Evolutionary conservation across 1,139 yeast species (phyloP), one percentile per base, ranked within the genome.

Genomic region (Saccharomyces hybrid): DNA sequence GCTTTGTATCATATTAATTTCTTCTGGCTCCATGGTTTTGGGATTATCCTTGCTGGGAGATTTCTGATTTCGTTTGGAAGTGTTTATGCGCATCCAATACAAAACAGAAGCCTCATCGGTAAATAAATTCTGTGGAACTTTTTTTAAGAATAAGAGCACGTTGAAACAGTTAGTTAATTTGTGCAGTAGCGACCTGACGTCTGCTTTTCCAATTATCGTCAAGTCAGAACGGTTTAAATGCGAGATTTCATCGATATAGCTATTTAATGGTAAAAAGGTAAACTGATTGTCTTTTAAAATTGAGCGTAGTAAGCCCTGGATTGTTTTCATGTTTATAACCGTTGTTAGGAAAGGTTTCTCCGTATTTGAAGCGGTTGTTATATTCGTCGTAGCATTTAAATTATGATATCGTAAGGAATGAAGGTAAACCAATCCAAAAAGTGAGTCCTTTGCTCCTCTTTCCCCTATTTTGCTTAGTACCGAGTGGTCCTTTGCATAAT

Each of bases 1-100:
- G 32, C 75, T 75, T 51, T 78, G 81, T 49, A 83, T 81, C 49
- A 83, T 86, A 16, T 74, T 70, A 31, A 77, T 67, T 53, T 76
- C 78, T 53, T 78, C 81, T 1, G 73, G 73, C 46, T 70, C 70
- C 7, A 71, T 29, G 3, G 25, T 14, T 41, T 46, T 52, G 11
- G 32, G 34, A 25, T 57, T 53, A 11, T 57, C 46, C 14, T 32
- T 32, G 14, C 38, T 32, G 38, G 38, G 38, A 5, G 38, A 34
- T 51, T 51, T 25, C 46, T n/a, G 31, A 52, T 54, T 41, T 59
- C 54, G 47, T 52, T 46, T 11, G 19, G 38, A 32, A 32, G 38
- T 32, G 19, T 46, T 46, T 46, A 46, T 46, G 32, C 27, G 28
- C 27, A 23, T 28, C 16, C 28, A 26, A 13, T 46, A 46, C 19